Percentiles rank a stretch among this genome's conserved stretches.
phyloP scores from a whole-genome alignment of 2,329 filamentous ascomycete species.

The Penicillium sp. region DNA sequence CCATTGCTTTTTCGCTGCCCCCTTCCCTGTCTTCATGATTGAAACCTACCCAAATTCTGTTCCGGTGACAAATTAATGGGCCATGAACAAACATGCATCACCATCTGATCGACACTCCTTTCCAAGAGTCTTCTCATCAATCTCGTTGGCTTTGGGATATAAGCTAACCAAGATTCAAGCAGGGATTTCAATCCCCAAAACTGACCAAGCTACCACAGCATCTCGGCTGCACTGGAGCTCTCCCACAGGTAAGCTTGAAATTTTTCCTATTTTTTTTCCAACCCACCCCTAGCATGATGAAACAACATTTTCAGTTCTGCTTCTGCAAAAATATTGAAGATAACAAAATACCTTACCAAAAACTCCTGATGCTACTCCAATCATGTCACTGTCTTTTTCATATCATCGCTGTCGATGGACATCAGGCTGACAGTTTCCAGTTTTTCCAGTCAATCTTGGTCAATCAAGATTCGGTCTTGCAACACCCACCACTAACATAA shows the following conservation, averaged over 20 bases:
- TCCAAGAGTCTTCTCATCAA: conserved; percentile 13
- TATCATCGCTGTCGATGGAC: conserved; percentile 19
- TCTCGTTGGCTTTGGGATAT: conserved; percentile 9
- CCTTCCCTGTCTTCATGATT: conserved; percentile 50
- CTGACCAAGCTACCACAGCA: conserved; percentile 9
- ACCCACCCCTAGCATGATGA: conserved; percentile 51
- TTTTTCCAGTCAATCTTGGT: conserved; percentile 8
- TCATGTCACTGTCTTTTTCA: conserved; percentile 22
- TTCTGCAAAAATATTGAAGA: conserved; percentile 66
- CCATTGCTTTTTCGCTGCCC: conserved; percentile 3
- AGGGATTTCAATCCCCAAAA: conserved; percentile 10
- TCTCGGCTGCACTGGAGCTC: conserved; percentile 25
- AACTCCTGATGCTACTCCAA: conserved; percentile 52
- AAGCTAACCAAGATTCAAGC: conserved; percentile 28
- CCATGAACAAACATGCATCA: conserved; percentile 67
- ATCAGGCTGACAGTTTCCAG: conserved; percentile 30
- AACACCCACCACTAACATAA: not conserved
- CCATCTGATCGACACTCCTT: conserved; percentile 57
- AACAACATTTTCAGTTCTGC: conserved; percentile 65
- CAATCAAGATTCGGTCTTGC: not conserved
- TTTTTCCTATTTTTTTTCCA: conserved; percentile 13
- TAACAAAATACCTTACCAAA: conserved; percentile 64
- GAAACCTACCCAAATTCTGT: conserved; percentile 58
- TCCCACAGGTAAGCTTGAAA: conserved; percentile 23
- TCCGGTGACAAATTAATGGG: conserved; percentile 62